Base-by-base conservation (phyloP, 1,139 yeast genomes). In the Candida neerlandica region DNA sequence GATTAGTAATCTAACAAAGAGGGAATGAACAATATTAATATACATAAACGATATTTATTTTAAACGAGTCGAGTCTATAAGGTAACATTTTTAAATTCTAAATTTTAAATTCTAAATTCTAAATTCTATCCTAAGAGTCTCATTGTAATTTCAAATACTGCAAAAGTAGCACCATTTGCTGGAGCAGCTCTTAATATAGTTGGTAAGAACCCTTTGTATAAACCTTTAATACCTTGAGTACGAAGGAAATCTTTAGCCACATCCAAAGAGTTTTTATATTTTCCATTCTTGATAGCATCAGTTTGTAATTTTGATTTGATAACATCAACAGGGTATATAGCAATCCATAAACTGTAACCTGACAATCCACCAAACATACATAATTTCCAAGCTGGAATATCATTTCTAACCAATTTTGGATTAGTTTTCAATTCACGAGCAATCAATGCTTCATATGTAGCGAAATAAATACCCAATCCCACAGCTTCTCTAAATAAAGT, bases 141-240 rank as follows among this genome's bases (percentile, higher is more conserved):
- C 87, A 90, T 87, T 5, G 96, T 86, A 48, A 88, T 67, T 69
- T 92, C 98, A 64, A 92, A 92, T 10, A 95, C 90, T 47, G 90
- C 89, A 71, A 92, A 92, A 1, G 98, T 92, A 29, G 96, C 96
- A 46, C 97, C 98, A 63, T 92, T 92, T 15, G 96, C 98, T 3
- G 98, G 98, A 2, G 96, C 96, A 47, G 98, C 97, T 69, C 98
- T 85, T 58, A 92, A 74, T 55, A 92, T 83, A 1, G 98, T 91
- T 45, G 98, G 97, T 19, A 85, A 69, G 63, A 91, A 90, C 1
- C 98, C 98, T 67, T 86, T 84, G 69, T 89, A 86, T 63, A 92
- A 89, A 0, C 96, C 96, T 58, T 75, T 75, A 47, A 84, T 56
- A 32, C 97, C 97, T 47, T 76, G 74, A 7, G 75, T 75, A 43